Base-by-base conservation (phyloP, 345 rosid species). In the Bruguiera gymnorhiza region DNA sequence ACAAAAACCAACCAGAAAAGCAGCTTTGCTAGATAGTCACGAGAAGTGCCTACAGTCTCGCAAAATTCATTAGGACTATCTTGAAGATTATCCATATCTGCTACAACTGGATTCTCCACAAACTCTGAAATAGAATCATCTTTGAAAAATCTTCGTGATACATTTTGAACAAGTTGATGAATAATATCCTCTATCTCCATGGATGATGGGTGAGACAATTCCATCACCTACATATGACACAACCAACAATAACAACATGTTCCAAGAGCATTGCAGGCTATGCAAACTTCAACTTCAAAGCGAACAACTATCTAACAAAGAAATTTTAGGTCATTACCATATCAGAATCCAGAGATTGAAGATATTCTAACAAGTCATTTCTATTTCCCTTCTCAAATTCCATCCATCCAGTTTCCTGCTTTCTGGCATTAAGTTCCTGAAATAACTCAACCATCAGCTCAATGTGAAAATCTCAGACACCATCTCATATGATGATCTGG, bases 1-100 rank as follows among this genome's bases (percentile, higher is more conserved):
- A 74, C 55, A 36, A 66, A n/a, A 6, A 73, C 74, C 10, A 78
- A 93, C 98, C 97, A 93, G 89, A 93, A 91, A 73, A 89, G 97
- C 71, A 93, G 86, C 80, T 86, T 93, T 2, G 98, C 98, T 24
- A 93, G 89, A 74, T 93, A 87, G 81, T 91, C 98, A 9, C 97
- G 86, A 18, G 93, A 86, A 62, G 96, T 87, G 84, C 80, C 84
- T 21, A 91, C 76, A 7, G 78, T 72, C 18, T 76, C 72, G 53
- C 75, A 74, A 34, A 53, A 76, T 68, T 81, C 90, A 72, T 82
- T 81, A 57, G 68, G 69, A 52, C 69, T 75, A 53, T 82, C 84
- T 62, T 66, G 75, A n/a, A 61, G 66, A 27, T 70, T 77, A 30
- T 69, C 26, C 31, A 69, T 77, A 65, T 74, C 66, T 46, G 72